Percentiles rank a stretch among this genome's conserved stretches.
Conservation (phyloP, 805 yeast genomes). For the Saccharomycopsis fibuligera region DNA sequence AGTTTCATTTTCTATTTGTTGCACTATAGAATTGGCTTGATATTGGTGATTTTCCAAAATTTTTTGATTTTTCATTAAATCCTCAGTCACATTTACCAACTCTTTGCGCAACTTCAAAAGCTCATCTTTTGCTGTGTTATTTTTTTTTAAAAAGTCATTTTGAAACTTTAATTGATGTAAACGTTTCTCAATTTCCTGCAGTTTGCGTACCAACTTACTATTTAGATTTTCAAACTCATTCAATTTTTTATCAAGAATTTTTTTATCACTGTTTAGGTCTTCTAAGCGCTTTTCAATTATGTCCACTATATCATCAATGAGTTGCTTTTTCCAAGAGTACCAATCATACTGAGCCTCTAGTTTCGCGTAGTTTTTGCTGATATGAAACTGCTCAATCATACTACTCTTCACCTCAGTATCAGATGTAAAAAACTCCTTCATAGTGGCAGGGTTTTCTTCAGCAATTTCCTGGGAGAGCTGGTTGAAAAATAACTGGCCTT, state of each 20-base stretch:
- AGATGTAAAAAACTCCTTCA: slow-evolving; percentile 38
- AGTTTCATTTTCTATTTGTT: slow-evolving; percentile 13
- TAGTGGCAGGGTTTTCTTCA: slow-evolving; percentile 42
- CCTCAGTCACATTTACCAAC: slow-evolving; percentile 16
- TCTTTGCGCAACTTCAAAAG: slow-evolving; percentile 18
- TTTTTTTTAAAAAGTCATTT: slow-evolving; percentile 22
- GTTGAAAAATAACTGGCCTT: slow-evolving; percentile 38
- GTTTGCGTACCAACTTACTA: slow-evolving; percentile 16
- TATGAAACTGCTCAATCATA: slow-evolving; percentile 40
- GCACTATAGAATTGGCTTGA: slow-evolving; percentile 1
- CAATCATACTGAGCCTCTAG: slow-evolving; percentile 44
- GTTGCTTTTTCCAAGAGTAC: slow-evolving; percentile 51
- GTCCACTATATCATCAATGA: slow-evolving; percentile 35
- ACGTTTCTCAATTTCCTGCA: slow-evolving; percentile 19
- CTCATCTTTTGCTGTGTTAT: slow-evolving; percentile 19
- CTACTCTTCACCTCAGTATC: slow-evolving; percentile 32
- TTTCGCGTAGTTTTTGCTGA: slow-evolving; percentile 43
- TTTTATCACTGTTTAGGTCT: slow-evolving; percentile 23
- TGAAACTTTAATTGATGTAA: slow-evolving; percentile 19
- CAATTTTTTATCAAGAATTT: slow-evolving; percentile 19
- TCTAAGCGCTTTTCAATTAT: slow-evolving; percentile 25
- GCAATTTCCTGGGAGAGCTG: slow-evolving; percentile 36
- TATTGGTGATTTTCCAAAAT: slow-evolving; percentile 5
- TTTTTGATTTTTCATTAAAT: slow-evolving; percentile 7
- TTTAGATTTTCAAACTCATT: slow-evolving; percentile 13